Conservation (phyloP, 2,329 filamentous ascomycete genomes). For the Fusarium bulbicola region DNA sequence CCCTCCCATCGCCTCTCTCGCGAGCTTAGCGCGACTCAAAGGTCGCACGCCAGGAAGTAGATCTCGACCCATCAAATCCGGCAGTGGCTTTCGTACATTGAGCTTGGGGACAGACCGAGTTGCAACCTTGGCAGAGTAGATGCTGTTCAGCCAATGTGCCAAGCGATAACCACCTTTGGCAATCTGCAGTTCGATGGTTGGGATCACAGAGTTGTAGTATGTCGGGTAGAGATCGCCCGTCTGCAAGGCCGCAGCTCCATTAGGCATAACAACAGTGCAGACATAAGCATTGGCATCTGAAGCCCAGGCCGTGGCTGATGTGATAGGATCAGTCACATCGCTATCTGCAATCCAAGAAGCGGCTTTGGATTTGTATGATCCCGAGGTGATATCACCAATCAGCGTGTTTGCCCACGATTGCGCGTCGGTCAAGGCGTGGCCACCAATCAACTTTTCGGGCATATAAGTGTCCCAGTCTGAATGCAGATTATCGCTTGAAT, state of each 20-base stretch:
- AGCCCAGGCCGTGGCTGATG: neutral
- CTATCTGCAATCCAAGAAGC: conserved; percentile 1
- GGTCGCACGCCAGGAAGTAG: neutral
- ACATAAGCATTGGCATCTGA: neutral
- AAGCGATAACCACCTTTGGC: neutral
- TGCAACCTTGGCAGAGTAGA: neutral
- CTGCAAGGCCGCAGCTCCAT: neutral
- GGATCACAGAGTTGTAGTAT: neutral
- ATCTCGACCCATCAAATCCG: conserved; percentile 1
- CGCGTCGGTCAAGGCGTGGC: neutral
- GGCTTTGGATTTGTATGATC: neutral
- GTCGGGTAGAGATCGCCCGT: neutral
- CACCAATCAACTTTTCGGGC: neutral
- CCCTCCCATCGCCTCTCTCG: neutral
- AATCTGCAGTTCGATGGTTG: conserved; percentile 1
- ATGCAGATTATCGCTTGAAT: neutral
- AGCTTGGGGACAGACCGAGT: neutral
- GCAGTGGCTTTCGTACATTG: neutral
- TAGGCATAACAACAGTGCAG: neutral
- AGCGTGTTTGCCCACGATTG: conserved; percentile 7
- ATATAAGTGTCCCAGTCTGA: conserved; percentile 6
- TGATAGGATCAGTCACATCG: neutral
- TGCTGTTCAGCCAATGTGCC: conserved; percentile 5
- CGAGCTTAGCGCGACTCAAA: neutral
- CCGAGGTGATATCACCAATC: neutral